A percentile compares a stretch with the other conserved stretches of the same genome.
Conservation (phyloP, 345 rosid species). For the Populus simonii region DNA sequence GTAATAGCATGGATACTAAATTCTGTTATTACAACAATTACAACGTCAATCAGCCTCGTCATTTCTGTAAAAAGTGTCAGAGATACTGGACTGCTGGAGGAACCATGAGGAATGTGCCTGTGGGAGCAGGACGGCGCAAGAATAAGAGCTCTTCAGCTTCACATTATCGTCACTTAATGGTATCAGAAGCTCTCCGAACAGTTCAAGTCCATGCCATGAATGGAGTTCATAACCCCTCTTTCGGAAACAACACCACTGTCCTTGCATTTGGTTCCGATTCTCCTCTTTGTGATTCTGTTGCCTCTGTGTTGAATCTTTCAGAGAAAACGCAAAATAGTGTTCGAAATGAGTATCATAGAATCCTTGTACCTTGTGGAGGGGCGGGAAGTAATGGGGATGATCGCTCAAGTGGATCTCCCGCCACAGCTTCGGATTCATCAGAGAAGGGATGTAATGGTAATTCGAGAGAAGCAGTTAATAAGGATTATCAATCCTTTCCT, state of each 20-base stretch:
- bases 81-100: slow-evolving; percentile 38
- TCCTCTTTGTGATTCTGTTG: slow-evolving; percentile 15
- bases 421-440: slow-evolving; percentile 13
- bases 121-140: slow-evolving; percentile 34
- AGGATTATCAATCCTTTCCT: slow-evolving; percentile 15
- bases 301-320: slow-evolving; percentile 11
- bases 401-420: slow-evolving; percentile 9
- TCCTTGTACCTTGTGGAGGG: slow-evolving; percentile 10
- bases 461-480: slow-evolving; percentile 10
- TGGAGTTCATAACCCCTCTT: slow-evolving; percentile 7
- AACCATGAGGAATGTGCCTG: slow-evolving; percentile 34
- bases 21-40: slow-evolving; percentile 36
- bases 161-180: slow-evolving; percentile 21
- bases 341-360: slow-evolving; percentile 24
- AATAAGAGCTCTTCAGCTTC: slow-evolving; percentile 24
- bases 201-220: slow-evolving; percentile 19
- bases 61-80: slow-evolving; percentile 35
- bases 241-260: slow-evolving; percentile 10
- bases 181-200: slow-evolving; percentile 36
- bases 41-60: slow-evolving; percentile 33
- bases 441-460: slow-evolving; percentile 13
- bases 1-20: slow-evolving; percentile 36
- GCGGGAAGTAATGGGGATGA: slow-evolving; percentile 22
- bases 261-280: slow-evolving; percentile 22
- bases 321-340: slow-evolving; percentile 21